phyloP scores from a whole-genome alignment of 1,284 basidiomycete species.

The Moniliella sp. region DNA sequence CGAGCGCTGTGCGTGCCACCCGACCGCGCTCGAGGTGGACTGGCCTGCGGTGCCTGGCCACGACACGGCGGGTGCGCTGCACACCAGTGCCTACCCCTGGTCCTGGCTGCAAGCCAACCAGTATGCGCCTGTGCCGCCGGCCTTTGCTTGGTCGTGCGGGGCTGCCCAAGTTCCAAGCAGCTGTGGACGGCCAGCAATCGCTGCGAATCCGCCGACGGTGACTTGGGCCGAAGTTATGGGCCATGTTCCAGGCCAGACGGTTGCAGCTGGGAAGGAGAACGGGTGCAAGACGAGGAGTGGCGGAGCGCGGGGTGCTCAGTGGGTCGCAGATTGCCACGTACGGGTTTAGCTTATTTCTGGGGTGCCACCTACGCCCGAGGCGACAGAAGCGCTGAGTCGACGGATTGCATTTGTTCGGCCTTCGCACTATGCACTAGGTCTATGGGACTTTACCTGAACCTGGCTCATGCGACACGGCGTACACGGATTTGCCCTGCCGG shows the following conservation, averaged over 20 bases:
- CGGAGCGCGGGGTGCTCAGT: conserved; percentile 46
- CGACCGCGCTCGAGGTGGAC: conserved; percentile 25
- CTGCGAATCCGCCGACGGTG: conserved; percentile 53
- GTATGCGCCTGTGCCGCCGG: conserved; percentile 46
- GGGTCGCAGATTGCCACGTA: conserved; percentile 70
- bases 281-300: not conserved
- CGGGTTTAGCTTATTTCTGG: conserved; percentile 72
- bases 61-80: conserved; percentile 25
- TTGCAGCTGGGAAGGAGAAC: not conserved
- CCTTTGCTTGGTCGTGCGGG: not conserved
- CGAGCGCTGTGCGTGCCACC: conserved; percentile 48
- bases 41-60: not conserved
- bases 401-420: conserved; percentile 72
- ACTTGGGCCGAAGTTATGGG: conserved; percentile 55
- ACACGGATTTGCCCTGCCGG: conserved; percentile 69
- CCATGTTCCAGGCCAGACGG: conserved; percentile 37
- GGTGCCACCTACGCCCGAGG: conserved; percentile 58
- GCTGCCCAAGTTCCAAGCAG: conserved; percentile 1
- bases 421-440: conserved; percentile 71
- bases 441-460: conserved; percentile 88
- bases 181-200: conserved; percentile 61
- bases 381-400: conserved; percentile 55
- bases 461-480: conserved; percentile 58
- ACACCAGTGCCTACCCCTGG: conserved; percentile 66
- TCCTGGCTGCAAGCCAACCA: conserved; percentile 54